Evolutionary conservation across 108 stramenopile genomes (phyloP).

Genomic region (Pseudonitzschia pungens): DNA sequence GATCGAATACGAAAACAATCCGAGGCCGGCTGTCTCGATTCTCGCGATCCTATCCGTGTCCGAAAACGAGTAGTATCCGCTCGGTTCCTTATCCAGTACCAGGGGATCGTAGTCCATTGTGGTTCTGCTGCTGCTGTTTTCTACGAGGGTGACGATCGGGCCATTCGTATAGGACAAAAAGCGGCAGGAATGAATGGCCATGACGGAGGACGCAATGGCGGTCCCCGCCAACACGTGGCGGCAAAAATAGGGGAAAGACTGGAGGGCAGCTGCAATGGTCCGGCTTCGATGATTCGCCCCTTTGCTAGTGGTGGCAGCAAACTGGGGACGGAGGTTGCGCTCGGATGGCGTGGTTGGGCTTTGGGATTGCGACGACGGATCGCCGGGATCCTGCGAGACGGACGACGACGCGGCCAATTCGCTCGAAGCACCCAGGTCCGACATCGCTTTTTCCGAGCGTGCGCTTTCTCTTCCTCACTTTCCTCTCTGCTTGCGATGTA

Average conservation of each 20-base stretch:
- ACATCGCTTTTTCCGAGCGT: no score
- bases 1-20: background rate
- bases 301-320: no score
- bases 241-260: background rate
- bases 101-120: background rate
- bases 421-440: no score
- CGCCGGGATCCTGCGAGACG: no score
- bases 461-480: no score
- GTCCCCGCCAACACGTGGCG: background rate
- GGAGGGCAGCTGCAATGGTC: background rate
- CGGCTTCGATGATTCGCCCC: background rate
- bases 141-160: background rate
- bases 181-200: background rate
- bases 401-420: no score
- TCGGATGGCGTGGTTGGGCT: no score
- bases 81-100: no score
- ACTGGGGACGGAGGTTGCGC: no score
- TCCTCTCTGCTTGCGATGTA: no score
- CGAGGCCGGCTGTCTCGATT: background rate
- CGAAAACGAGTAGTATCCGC: no score
- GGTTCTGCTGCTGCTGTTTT: background rate
- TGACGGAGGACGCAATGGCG: background rate
- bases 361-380: background rate
- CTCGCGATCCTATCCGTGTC: background rate
- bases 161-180: background rate